Percentiles rank a stretch among this genome's conserved stretches.
phyloP scores from a whole-genome alignment of 805 yeast genomes.

The Danielia reshetovae region DNA sequence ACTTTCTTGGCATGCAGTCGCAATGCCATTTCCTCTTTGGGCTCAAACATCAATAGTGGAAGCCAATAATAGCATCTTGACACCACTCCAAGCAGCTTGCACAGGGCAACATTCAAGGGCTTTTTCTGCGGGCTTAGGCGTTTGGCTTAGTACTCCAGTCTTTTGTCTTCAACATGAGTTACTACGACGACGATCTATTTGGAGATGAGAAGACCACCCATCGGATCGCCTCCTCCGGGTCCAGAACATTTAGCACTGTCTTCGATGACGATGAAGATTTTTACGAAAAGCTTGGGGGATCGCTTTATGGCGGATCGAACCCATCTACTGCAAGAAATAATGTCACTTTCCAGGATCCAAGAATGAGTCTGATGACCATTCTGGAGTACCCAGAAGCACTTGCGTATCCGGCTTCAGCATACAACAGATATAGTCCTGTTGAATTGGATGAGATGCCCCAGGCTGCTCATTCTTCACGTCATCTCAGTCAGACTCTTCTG shows the following conservation, averaged over 20 bases:
- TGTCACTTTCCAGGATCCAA: background rate
- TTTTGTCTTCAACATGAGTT: conserved; percentile 5
- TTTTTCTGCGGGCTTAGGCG: too few species aligned
- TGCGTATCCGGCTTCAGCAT: conserved; percentile 14
- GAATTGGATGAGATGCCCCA: background rate
- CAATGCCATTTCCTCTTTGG: too few species aligned
- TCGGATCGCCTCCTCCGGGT: conserved; percentile 1
- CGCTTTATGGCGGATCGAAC: conserved; percentile 11
- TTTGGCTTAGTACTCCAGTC: too few species aligned
- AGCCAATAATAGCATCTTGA: too few species aligned
- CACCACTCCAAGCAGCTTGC: too few species aligned
- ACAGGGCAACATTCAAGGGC: too few species aligned
- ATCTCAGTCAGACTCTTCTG: too few species aligned
- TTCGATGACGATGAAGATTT: conserved; percentile 13
- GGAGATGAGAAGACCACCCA: conserved; percentile 12
- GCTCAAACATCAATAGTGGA: too few species aligned
- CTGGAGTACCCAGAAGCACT: background rate
- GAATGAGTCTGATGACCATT: background rate
- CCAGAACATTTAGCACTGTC: conserved; percentile 3
- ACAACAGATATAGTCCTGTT: conserved; percentile 9
- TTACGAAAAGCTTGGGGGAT: conserved; percentile 17
- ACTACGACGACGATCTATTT: conserved; percentile 16
- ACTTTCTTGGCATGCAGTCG: too few species aligned
- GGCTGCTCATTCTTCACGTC: background rate
- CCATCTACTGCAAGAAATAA: background rate